Evolutionary conservation across 1,284 basidiomycete genomes (phyloP), one percentile per base, ranked within the genome.

Genomic region (Cutaneotrichosporon arboriforme): DNA sequence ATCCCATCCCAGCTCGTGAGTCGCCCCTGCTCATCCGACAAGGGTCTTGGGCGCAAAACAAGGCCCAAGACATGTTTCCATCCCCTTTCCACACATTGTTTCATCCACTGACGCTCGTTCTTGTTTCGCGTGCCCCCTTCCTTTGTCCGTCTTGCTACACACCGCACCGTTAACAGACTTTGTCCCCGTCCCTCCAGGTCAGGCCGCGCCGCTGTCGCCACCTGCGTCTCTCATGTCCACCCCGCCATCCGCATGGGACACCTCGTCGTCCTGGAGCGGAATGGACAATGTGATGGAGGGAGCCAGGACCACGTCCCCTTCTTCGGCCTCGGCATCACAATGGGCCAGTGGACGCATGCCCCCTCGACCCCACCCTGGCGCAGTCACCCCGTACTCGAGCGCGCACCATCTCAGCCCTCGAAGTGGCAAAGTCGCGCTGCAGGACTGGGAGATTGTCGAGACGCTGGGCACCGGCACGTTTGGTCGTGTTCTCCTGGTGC

Each of bases 381-480:
- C 26, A 31, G 26, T 31, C 26, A 31, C 26, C 26, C 26, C 18
- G 13, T 49, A 39, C 18, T 20, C 38, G 12, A 18, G 20, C 26
- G 39, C 15, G 4, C 48, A 36, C 7, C 41, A 44, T n/a, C 22
- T 21, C 7, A 31, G 37, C 15, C 49, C 49, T 13, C 34, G 49
- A 15, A 59, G 55, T 37, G 58, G 63, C 0, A 67, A 64, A 31
- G 66, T 68, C 1, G 46, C 65, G 5, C 54, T 76, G 18, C 61
- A 69, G 41, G 73, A 74, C 56, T 76, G 73, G 73, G 74, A 76
- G 58, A 69, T 76, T 40, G 73, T 76, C 37, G 74, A 76, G 50
- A 76, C 74, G 2, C 60, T 76, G 22, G 75, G 75, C n/a, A 75
- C 74, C 1, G 74, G 74, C 1, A 77, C 74, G 1, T 77, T 77